Evolutionary conservation across 345 rosid genomes (phyloP).

Genomic region (Arabidopsis arenosa): DNA sequence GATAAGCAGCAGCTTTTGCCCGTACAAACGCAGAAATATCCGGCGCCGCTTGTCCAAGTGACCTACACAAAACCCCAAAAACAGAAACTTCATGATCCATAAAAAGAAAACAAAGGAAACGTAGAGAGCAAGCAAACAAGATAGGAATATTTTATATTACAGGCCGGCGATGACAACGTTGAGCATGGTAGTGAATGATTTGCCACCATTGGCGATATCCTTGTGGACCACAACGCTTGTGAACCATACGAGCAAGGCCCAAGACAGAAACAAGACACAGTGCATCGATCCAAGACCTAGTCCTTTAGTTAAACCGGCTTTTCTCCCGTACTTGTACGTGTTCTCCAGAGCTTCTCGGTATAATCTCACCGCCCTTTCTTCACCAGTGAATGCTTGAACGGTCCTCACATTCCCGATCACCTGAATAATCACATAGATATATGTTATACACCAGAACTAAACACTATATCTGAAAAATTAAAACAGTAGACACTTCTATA

Average conservation of each 20-base stretch:
- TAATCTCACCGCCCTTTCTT: slow-evolving; percentile 78
- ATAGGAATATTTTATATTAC: slow-evolving; percentile 53
- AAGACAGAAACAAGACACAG: slow-evolving; percentile 82
- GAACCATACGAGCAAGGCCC: slow-evolving; percentile 97
- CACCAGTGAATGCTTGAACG: slow-evolving; percentile 95
- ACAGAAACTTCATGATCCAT: background rate
- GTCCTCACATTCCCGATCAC: slow-evolving; percentile 97
- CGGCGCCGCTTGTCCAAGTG: slow-evolving; percentile 94
- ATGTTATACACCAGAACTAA: background rate
- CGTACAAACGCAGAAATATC: slow-evolving; percentile 80
- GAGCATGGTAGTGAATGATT: slow-evolving; percentile 98
- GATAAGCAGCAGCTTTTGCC: slow-evolving; percentile 91
- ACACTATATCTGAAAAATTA: background rate
- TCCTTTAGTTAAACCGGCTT: slow-evolving; percentile 91
- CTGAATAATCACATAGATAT: slow-evolving; percentile 43
- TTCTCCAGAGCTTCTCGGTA: slow-evolving; percentile 73
- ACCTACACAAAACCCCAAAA: slow-evolving; percentile 48
- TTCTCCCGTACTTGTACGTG: slow-evolving; percentile 76
- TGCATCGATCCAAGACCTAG: slow-evolving; percentile 90
- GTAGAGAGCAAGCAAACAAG: background rate
- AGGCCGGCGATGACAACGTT: slow-evolving; percentile 94
- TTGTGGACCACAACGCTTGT: slow-evolving; percentile 88
- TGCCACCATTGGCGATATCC: slow-evolving; percentile 78
- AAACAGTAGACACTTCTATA: background rate
- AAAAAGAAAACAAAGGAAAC: slow-evolving; percentile 16